Evolutionary conservation across 768 basidiomycete genomes (phyloP).

Genomic region (Lactarius tabidus): DNA sequence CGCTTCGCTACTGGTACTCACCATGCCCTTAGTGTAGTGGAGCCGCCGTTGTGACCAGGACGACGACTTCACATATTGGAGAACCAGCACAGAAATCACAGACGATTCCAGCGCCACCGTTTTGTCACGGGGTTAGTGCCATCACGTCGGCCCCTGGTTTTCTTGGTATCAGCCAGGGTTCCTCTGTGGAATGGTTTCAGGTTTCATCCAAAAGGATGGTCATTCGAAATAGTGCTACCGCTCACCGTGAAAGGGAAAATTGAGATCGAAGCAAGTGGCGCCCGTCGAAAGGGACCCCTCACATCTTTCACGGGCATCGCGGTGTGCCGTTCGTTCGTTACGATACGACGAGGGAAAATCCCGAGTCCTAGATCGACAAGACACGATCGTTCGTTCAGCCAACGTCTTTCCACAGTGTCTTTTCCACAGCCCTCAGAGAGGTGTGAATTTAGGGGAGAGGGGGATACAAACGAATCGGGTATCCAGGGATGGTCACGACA

Average conservation of each 20-base stretch:
- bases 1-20: background rate
- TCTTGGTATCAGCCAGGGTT: background rate
- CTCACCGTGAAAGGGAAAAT: background rate
- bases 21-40: conserved; percentile 1
- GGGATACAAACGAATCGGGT: background rate
- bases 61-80: background rate
- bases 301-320: too few relatives aligned
- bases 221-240: background rate
- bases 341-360: background rate
- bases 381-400: background rate
- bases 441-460: background rate
- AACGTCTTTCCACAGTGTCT: background rate
- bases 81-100: background rate
- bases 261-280: background rate
- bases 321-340: background rate
- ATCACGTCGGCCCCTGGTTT: background rate
- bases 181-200: background rate
- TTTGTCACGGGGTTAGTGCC: background rate
- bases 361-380: background rate
- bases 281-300: background rate
- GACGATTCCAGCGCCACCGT: background rate
- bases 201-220: background rate
- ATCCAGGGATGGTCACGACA: background rate
- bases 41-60: background rate
- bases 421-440: background rate